phyloP scores from a whole-genome alignment of 73 alveolate species.

The Tetrahymena borealis region DNA sequence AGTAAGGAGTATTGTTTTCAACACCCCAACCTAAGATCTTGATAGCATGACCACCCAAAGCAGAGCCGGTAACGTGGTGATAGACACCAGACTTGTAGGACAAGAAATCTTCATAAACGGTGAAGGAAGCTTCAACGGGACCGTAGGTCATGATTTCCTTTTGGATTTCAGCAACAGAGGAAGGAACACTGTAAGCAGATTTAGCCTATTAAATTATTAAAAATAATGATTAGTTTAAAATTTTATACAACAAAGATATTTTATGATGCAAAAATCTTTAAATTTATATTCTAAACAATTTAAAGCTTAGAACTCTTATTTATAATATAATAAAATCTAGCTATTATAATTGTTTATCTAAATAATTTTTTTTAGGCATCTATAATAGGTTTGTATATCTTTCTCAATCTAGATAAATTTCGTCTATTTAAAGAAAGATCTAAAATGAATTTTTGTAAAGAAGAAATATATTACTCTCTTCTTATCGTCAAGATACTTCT shows the following conservation, averaged over 20 bases:
- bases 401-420: no score
- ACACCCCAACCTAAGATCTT: conserved; percentile 80
- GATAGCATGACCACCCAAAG: conserved; percentile 84
- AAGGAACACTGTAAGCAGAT: not conserved
- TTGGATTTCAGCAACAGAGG: not conserved
- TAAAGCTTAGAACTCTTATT: no score
- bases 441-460: not conserved
- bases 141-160: not conserved
- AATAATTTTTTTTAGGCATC: no score
- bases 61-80: conserved; percentile 62
- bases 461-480: no score
- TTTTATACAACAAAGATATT: no score
- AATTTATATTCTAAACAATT: no score
- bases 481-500: not conserved
- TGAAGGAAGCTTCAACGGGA: not conserved
- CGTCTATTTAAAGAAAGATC: no score
- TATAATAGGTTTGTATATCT: no score
- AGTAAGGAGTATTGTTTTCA: conserved; percentile 59
- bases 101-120: conserved; percentile 81
- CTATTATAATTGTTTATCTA: no score
- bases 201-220: no score
- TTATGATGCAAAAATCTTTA: no score
- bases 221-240: not conserved
- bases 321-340: no score
- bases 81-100: conserved; percentile 70